Evolutionary conservation across 768 basidiomycete species (phyloP), one percentile per base, ranked within the genome.

Genomic region (Russula foetens): DNA sequence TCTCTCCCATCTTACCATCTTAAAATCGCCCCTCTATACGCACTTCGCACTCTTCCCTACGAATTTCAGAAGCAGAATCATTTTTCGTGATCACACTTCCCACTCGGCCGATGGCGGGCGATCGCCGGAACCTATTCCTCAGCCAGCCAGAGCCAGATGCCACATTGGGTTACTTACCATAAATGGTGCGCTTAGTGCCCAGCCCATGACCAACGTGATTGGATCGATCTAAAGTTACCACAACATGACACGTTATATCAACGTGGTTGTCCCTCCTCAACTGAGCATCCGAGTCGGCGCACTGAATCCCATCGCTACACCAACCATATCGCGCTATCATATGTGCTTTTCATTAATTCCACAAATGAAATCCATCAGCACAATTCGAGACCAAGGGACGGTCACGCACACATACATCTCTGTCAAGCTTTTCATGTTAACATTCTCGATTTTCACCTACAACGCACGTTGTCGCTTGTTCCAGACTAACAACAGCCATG

Each of bases 71-170:
- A 17, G n/a, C 24, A 51, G 35, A 26, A 17, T 33, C 21, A 48
- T 62, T 62, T 58, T 62, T 41, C 4, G 7, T 29, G 26, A 28
- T 8, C 31, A 33, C 35, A 23, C 29, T 52, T 23, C 31, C 15
- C 6, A 28, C 50, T 47, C 21, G 44, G 38, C 51, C 21, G 19
- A 53, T 57, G 56, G 49, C 28, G n/a, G 50, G 60, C 56, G 60
- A 58, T 62, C 60, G 56, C 60, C 60, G 60, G 60, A 62, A 47
- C 29, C 50, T 41, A 51, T 53, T 35, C 17, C 39, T 41, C 39
- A 41, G 5, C 19, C 43, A 50, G 38, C 53, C 38, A 26, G 14
- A 35, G 35, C 35, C 11, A n/a, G 35, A 24, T 53, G 21, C 58
- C 58, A 29, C 31, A 61, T 61, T 51, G 43, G 54, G 60, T 17